These are phyloP conservation scores for Suhomyces sp. DNA, from an alignment of 805 yeast genomes.

Conservation along the genomic window DNA sequence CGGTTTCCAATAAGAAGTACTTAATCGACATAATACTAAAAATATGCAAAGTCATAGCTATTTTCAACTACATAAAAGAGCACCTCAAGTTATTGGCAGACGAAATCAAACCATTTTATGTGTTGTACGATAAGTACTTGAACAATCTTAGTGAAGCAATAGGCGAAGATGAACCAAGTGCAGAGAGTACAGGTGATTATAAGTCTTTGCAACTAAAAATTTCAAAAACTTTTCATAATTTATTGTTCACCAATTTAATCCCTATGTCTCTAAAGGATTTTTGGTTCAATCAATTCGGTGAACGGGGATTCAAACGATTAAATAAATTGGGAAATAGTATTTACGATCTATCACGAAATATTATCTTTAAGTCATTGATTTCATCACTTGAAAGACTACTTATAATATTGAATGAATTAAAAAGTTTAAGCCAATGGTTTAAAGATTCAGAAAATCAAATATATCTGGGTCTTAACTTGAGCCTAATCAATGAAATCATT, in stretches of 20 bases:
- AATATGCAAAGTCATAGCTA: slow-evolving; percentile 26
- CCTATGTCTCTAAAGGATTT: slow-evolving; percentile 52
- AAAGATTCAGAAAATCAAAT: slow-evolving; percentile 14
- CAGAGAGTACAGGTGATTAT: too few relatives aligned
- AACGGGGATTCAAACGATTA: slow-evolving; percentile 61
- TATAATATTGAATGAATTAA: slow-evolving; percentile 42
- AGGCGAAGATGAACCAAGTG: slow-evolving; percentile 11
- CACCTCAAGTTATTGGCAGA: slow-evolving; percentile 18
- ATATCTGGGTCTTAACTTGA: slow-evolving; percentile 10
- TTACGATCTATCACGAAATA: slow-evolving; percentile 51
- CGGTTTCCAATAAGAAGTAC: slow-evolving; percentile 8
- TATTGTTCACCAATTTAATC: slow-evolving; percentile 55
- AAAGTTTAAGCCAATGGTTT: slow-evolving; percentile 41
- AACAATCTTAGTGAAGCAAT: slow-evolving; percentile 30
- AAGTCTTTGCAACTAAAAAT: slow-evolving; percentile 4
- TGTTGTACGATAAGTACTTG: slow-evolving; percentile 31
- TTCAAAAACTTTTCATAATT: slow-evolving; percentile 37
- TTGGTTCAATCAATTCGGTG: slow-evolving; percentile 66
- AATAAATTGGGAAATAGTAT: slow-evolving; percentile 47
- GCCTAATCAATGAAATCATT: slow-evolving; percentile 8
- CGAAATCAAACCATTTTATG: slow-evolving; percentile 26
- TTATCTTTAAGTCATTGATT: slow-evolving; percentile 48
- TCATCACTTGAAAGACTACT: slow-evolving; percentile 58
- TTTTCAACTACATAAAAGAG: slow-evolving; percentile 21
- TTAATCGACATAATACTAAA: slow-evolving; percentile 23